Conservation (phyloP, 768 basidiomycete genomes). For the Coprinopsis cinerea region DNA sequence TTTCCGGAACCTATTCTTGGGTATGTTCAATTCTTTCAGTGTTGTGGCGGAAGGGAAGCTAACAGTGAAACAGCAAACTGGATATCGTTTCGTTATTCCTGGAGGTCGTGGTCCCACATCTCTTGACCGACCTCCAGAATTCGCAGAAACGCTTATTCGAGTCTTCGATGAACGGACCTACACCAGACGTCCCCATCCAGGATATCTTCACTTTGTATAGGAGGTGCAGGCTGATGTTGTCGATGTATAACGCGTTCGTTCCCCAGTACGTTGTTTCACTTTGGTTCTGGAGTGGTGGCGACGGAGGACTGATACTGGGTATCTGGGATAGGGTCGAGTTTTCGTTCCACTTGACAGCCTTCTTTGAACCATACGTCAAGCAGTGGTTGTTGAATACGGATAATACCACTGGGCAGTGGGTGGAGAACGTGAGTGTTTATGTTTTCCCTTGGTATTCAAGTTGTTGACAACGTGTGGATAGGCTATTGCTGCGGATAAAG, state of each 20-base stretch:
- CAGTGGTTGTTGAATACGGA: conserved; percentile 90
- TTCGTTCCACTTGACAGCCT: conserved; percentile 63
- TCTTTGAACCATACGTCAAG: conserved; percentile 84
- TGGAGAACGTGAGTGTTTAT: conserved; percentile 66
- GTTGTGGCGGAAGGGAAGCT: conserved; percentile 1
- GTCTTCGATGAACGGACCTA: conserved; percentile 81
- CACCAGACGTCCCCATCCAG: conserved; percentile 82
- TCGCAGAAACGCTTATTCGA: conserved; percentile 73
- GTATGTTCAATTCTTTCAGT: conserved; percentile 35
- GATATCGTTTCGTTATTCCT: conserved; percentile 74
- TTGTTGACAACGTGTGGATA: conserved; percentile 47
- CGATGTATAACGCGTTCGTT: conserved; percentile 81
- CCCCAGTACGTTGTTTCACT: conserved; percentile 49
- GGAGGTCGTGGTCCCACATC: conserved; percentile 61
- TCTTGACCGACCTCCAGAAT: conserved; percentile 58
- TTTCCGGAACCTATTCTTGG: conserved; percentile 81
- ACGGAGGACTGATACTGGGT: neutral
- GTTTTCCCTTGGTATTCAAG: conserved; percentile 1
- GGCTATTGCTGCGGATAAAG: conserved; percentile 83
- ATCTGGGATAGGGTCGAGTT: conserved; percentile 39
- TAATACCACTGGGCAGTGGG: conserved; percentile 90
- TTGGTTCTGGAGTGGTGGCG: neutral
- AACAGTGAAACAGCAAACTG: conserved; percentile 40
- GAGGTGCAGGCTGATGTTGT: conserved; percentile 63
- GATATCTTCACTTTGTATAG: conserved; percentile 87